Evolutionary conservation across 768 basidiomycete species (phyloP).

Genomic region (Pleurotus platypus): DNA sequence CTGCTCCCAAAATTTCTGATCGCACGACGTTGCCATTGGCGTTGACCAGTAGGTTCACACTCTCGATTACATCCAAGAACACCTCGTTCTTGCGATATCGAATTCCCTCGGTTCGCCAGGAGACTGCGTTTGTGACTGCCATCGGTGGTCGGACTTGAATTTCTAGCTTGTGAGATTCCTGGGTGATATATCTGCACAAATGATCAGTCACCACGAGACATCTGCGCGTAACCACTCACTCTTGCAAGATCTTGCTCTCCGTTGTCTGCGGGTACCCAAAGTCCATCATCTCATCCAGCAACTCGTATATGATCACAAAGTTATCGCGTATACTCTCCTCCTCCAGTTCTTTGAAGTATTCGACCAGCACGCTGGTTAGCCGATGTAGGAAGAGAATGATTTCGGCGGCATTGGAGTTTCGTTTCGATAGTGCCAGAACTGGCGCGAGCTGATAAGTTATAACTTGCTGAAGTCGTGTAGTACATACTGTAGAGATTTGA

Average conservation of each 20-base stretch:
- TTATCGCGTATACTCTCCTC: conserved; percentile 99
- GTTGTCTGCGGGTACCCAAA: conserved; percentile 99
- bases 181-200: conserved; percentile 82
- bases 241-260: conserved; percentile 98
- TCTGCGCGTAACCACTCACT: conserved; percentile 45
- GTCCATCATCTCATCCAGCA: conserved; percentile 99
- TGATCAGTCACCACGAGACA: background rate
- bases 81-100: conserved; percentile 99
- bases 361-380: conserved; percentile 86
- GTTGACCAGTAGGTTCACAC: conserved; percentile 95
- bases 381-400: conserved; percentile 96
- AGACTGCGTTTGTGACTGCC: conserved; percentile 97
- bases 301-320: conserved; percentile 98
- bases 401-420: conserved; percentile 94
- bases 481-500: conserved; percentile 92
- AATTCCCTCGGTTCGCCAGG: conserved; percentile 97
- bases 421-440: conserved; percentile 96
- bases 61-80: conserved; percentile 97
- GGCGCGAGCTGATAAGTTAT: conserved; percentile 2
- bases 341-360: conserved; percentile 99
- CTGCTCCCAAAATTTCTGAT: conserved; percentile 95
- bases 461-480: background rate
- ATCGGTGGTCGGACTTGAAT: conserved; percentile 89
- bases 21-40: conserved; percentile 95
- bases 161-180: conserved; percentile 97